Evolutionary conservation across 2,329 filamentous ascomycete species (phyloP), one percentile per base, ranked within the genome.

Genomic region (Immersiporthe knoxdaviesiana): DNA sequence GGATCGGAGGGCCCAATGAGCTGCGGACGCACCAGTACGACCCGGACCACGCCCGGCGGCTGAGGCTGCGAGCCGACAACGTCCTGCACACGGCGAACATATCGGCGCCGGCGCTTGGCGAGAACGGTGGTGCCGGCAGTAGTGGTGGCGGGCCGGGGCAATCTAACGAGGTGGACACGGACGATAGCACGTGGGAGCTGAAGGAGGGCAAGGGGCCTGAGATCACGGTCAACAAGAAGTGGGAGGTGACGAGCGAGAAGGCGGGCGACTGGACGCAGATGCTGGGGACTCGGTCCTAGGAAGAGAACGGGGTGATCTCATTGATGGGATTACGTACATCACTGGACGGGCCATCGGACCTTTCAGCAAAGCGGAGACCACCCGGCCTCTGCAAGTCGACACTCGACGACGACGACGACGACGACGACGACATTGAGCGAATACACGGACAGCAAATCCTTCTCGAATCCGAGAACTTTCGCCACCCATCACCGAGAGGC

Each of bases 1-100:
- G 21, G 21, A 12, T 39, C 11, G 44, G 21, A 21, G 21, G 44
- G 44, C 7, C 21, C 44, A 64, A 64, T 47, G 32, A 37, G 47
- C 62, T 64, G 44, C 62, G 62, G 27, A 64, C 62, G 30, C 62
- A 64, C 11, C 47, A 52, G 44, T 64, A 64, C 32, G 62, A 64
- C 47, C 62, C 62, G 16, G 62, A 64, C 10, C 62, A 52, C 30
- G 62, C 62, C 32, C n/a, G 47, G 7, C 35, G 12, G 62, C 62
- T 64, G 47, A 52, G 16, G 47, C 44, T 64, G 44, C 62, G 62
- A 32, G 62, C 44, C 27, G 62, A 64, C 14, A 24, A 21, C 7
- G 62, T 64, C 4, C 11, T 21, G 27, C 62, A 64, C 47, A 64
- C 62, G 18, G 62, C 62, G n/a, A n/a, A 24, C 11, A 27, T 54